Base-by-base conservation (phyloP, 202 grass and related monocot species). In the Zoysia matrella region DNA sequence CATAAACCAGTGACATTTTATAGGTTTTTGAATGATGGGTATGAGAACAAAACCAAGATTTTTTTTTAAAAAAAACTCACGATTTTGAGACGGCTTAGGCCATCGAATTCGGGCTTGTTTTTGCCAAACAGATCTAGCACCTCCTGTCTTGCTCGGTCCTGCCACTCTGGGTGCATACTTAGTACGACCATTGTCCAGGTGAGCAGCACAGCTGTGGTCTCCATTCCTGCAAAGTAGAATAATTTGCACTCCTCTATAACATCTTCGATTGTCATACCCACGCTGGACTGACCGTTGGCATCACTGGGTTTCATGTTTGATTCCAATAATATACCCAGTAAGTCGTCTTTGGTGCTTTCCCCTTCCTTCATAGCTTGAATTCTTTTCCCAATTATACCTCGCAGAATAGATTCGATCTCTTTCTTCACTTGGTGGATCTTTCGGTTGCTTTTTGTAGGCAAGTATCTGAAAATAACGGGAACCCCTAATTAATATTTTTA, bases 141-240 rank as follows among this genome's bases (percentile, higher is more conserved):
- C 54, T 94, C 92, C 63, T 94, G 74, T 39, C 92, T 83, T 10
- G 89, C 92, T 42, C 49, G 83, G 52, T 88, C 66, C 58, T 94
- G 93, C 93, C 93, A 95, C n/a, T 84, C 82, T 1, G 90, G 87
- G 60, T 95, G 74, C 72, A 89, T 92, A 85, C 86, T 84, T 3
- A 95, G 81, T 0, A 88, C 47, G 3, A 95, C 13, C 73, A 95
- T 75, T 1, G 93, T 95, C 93, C 93, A 95, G 2, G 93, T 95
- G 46, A 95, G 79, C n/a, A 92, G 52, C 12, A 87, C 76, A 42
- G 30, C 30, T 36, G 30, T 36, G 30, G 30, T 36, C 30, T 36
- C 30, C 30, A 36, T 36, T 36, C 30, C 30, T 36, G 30, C 30
- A 36, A 36, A 36, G 30, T 36, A 36, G 30, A 36, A 36, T 36